Percentiles rank a stretch among this genome's conserved stretches.
Conservation (phyloP, 2,329 filamentous ascomycete genomes). For the Ascochyta fabae region DNA sequence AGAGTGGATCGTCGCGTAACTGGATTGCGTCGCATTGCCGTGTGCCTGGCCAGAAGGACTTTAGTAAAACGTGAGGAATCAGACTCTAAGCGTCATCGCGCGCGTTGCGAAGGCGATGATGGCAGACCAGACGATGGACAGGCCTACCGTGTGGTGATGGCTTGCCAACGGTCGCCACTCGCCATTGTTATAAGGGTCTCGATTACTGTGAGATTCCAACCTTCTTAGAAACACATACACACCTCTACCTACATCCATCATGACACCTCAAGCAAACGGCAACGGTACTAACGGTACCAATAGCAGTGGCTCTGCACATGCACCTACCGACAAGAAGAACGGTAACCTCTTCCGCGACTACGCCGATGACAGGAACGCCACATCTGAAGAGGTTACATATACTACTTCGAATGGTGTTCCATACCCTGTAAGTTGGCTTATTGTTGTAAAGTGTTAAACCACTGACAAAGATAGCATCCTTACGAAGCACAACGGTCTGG, state of each 20-base stretch:
- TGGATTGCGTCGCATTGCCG: constrained; percentile 2
- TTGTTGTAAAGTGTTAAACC: background rate
- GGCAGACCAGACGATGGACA: constrained; percentile 14
- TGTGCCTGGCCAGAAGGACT: constrained; percentile 19
- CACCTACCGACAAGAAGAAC: constrained; percentile 34
- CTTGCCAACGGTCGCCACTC: constrained; percentile 5
- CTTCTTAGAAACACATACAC: background rate
- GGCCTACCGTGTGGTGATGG: background rate
- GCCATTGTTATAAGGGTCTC: constrained; percentile 1
- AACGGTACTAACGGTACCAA: constrained; percentile 5
- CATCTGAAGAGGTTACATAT: constrained; percentile 58
- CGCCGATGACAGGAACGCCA: constrained; percentile 53
- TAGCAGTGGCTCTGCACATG: constrained; percentile 21
- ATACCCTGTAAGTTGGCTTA: constrained; percentile 45
- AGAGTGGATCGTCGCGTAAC: constrained; percentile 19
- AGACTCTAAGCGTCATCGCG: constrained; percentile 30
- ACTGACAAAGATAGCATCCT: constrained; percentile 50
- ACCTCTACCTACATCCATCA: background rate
- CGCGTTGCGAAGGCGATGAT: constrained; percentile 12
- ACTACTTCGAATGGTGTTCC: constrained; percentile 64
- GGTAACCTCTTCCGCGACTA: constrained; percentile 53
- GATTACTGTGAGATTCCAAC: background rate
- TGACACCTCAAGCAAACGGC: constrained; percentile 12
- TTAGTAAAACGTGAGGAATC: constrained; percentile 2
- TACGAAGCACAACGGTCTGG: constrained; percentile 64